A percentile compares a stretch with the other conserved stretches of the same genome.
Conservation (phyloP, 2,329 filamentous ascomycete genomes). For the Fusarium cyanostomum region DNA sequence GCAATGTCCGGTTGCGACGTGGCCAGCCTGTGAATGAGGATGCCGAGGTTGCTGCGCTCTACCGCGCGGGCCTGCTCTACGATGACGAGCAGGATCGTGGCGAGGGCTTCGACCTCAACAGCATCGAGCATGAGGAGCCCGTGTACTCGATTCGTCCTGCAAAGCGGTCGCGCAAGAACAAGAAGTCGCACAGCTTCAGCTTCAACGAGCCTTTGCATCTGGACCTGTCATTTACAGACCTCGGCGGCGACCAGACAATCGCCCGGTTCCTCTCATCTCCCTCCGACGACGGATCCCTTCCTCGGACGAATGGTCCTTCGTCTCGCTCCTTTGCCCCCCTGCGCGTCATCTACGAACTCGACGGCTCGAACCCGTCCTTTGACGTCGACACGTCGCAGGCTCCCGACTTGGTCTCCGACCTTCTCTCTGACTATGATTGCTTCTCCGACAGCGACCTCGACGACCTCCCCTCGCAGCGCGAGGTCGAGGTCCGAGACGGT, state of each 20-base stretch:
- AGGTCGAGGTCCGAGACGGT: constrained; percentile 46
- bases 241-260: constrained; percentile 53
- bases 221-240: constrained; percentile 55
- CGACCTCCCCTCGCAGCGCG: constrained; percentile 45
- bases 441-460: constrained; percentile 51
- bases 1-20: constrained; percentile 41
- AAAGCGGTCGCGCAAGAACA: constrained; percentile 45
- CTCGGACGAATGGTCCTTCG: constrained; percentile 3
- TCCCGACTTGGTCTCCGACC: constrained; percentile 48
- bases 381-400: constrained; percentile 50
- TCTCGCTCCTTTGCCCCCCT: constrained; percentile 45
- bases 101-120: constrained; percentile 51
- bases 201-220: constrained; percentile 47
- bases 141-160: constrained; percentile 51
- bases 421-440: constrained; percentile 50
- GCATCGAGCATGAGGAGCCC: constrained; percentile 51
- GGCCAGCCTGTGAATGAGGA: constrained; percentile 44
- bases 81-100: constrained; percentile 51
- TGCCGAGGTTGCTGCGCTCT: constrained; percentile 53
- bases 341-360: constrained; percentile 54
- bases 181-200: constrained; percentile 35
- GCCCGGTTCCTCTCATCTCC: constrained; percentile 48
- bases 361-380: constrained; percentile 46
- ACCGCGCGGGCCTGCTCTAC: constrained; percentile 57
- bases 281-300: constrained; percentile 27